Base-by-base conservation (phyloP, 352 stramenopile species). In the Poterioochromonas sp. region DNA sequence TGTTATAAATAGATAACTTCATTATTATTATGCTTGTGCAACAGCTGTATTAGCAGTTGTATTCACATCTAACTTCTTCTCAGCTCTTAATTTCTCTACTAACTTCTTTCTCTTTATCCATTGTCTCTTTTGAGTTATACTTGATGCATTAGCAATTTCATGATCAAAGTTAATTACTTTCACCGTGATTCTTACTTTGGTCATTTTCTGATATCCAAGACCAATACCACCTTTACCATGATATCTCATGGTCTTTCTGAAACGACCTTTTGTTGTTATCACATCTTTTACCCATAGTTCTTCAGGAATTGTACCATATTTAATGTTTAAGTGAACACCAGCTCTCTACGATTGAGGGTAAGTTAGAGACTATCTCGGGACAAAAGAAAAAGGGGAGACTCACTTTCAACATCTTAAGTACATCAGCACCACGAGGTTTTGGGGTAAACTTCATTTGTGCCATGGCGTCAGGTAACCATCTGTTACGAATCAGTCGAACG, bases 361-460 rank as follows among this genome's bases (percentile, higher is more conserved):
- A 29, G 11, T 26, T 8, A 62, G 2, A 62, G 12, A 2, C 29
- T 62, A 32, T 29, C 29, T 2, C 29, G 29, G 26, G 29, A 8
- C 26, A 32, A 32, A 32, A 32, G 8, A 32, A 32, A 62, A 8
- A 8, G 8, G 8, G 26, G 2, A 2, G 51, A 8, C 51, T 62
- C 15, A 74, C 65, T 8, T 74, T 74, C 15, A 74, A 54, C 29
- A 74, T 74, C 29, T 74, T 74, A 5, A 37, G 3, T 26, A 74
- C 29, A 54, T 74, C 65, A 22, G 1, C 39, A 18, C 34, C 37
- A 22, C 41, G 37, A 74, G 2, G 65, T n/a, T 74, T 74, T 51
- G 65, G 65, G 12, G 37, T 32, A 34, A 74, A 74, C 29, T 74
- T 74, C 40, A 74, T 37, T 54, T 74, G 65, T 40, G 65, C 65